Conservation (phyloP, 768 basidiomycete genomes). For the Kwoniella sp. region DNA sequence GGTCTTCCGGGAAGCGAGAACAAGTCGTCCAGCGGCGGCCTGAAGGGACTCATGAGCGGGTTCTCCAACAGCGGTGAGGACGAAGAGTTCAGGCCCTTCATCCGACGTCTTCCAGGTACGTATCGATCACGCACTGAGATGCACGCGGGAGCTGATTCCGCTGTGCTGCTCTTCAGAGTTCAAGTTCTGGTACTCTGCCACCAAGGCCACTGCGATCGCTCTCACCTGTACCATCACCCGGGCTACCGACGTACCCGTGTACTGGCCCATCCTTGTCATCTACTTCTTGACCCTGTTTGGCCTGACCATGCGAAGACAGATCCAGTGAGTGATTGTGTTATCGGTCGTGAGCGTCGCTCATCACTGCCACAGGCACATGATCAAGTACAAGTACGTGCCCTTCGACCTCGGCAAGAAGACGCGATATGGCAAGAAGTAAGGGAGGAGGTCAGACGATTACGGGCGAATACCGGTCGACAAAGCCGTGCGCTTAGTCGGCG, state of each 20-base stretch:
- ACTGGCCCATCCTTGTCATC: constrained; percentile 96
- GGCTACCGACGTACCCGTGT: constrained; percentile 91
- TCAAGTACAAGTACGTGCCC: constrained; percentile 95
- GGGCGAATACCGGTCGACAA: too few relatives aligned
- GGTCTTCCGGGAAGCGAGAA: constrained; percentile 50
- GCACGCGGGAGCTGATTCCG: too few relatives aligned
- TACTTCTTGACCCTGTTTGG: constrained; percentile 95
- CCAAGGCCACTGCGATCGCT: constrained; percentile 78
- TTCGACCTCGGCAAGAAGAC: constrained; percentile 94
- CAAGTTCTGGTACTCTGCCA: constrained; percentile 73
- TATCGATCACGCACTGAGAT: background rate
- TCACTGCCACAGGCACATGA: constrained; percentile 72
- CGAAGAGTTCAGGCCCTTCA: constrained; percentile 96
- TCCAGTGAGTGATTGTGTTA: constrained; percentile 64
- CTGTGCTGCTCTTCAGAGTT: constrained; percentile 40
- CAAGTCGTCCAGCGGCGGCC: constrained; percentile 29
- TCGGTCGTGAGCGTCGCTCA: constrained; percentile 1
- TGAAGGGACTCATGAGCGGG: constrained; percentile 45
- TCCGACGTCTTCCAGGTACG: constrained; percentile 71
- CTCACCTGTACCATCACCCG: constrained; percentile 74
- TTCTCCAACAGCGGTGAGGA: constrained; percentile 57
- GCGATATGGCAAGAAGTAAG: constrained; percentile 61
- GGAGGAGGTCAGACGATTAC: too few relatives aligned
- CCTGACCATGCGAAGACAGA: constrained; percentile 91
- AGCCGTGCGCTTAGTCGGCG: too few relatives aligned